phyloP scores from a whole-genome alignment of 768 basidiomycete genomes.

The Boletus fagicola region DNA sequence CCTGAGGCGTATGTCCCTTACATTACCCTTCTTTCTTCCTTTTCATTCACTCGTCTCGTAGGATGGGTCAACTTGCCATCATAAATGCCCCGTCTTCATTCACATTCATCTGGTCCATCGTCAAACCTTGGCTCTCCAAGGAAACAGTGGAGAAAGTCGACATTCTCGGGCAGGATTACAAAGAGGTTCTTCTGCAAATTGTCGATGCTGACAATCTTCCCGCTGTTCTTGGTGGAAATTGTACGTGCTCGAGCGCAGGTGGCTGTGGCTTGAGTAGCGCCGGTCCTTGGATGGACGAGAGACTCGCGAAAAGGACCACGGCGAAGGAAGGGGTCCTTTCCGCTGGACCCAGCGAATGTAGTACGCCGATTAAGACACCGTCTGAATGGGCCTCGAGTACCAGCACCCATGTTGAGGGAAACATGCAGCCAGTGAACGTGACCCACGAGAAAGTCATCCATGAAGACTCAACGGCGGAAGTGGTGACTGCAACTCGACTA shows the following conservation, averaged over 20 bases:
- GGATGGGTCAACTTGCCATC: constrained; percentile 71
- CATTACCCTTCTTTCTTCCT: background rate
- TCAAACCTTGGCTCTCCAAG: constrained; percentile 72
- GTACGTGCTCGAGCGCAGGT: constrained; percentile 53
- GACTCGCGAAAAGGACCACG: constrained; percentile 28
- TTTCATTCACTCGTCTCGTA: constrained; percentile 25
- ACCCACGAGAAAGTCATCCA: constrained; percentile 10
- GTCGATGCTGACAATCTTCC: constrained; percentile 68
- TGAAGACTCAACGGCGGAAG: background rate
- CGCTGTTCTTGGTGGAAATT: constrained; percentile 57
- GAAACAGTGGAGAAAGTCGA: constrained; percentile 69
- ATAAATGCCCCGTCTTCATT: constrained; percentile 74
- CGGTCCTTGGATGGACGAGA: constrained; percentile 70
- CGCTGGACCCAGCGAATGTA: background rate
- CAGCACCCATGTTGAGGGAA: constrained; percentile 3
- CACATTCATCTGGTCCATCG: constrained; percentile 65
- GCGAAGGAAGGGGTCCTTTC: background rate
- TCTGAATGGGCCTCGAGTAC: constrained; percentile 8
- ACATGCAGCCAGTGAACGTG: background rate
- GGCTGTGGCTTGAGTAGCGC: constrained; percentile 63
- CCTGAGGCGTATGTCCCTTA: constrained; percentile 62
- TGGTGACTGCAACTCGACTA: background rate
- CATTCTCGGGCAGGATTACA: constrained; percentile 62
- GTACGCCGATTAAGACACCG: background rate
- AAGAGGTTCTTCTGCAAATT: constrained; percentile 51